Conservation (phyloP, 2,329 filamentous ascomycete genomes). For the Stagonosporopsis rhizophila region DNA sequence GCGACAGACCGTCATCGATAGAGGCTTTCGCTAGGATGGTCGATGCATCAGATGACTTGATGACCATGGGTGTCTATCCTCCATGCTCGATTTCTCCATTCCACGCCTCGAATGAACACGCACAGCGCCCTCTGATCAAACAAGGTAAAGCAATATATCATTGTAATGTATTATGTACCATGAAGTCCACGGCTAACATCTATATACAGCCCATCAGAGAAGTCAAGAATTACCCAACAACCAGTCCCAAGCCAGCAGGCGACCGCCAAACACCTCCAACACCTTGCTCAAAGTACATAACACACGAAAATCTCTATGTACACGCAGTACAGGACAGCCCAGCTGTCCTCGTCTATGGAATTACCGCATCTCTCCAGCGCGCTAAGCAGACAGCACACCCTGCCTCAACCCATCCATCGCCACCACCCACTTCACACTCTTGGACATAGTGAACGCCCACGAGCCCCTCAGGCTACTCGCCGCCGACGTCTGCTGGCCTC, state of each 20-base stretch:
- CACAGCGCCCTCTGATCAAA: not conserved
- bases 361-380: too few relatives aligned
- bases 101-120: too few relatives aligned
- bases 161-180: constrained; percentile 4
- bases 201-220: not conserved
- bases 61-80: too few relatives aligned
- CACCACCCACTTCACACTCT: not conserved
- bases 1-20: too few relatives aligned
- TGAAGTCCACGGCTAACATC: not conserved
- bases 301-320: not conserved
- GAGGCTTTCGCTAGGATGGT: not conserved
- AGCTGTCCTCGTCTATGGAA: too few relatives aligned
- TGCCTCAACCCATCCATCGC: not conserved
- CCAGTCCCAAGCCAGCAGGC: constrained; percentile 1
- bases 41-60: not conserved
- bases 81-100: not conserved
- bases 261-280: not conserved
- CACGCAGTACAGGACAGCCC: not conserved
- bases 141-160: not conserved
- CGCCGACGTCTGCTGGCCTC: constrained; percentile 1
- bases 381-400: not conserved
- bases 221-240: not conserved
- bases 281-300: not conserved
- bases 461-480: constrained; percentile 1
- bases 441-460: not conserved